Evolutionary conservation across 1,139 yeast genomes (phyloP), one percentile per base, ranked within the genome.

Genomic region (Yarrowia galli): DNA sequence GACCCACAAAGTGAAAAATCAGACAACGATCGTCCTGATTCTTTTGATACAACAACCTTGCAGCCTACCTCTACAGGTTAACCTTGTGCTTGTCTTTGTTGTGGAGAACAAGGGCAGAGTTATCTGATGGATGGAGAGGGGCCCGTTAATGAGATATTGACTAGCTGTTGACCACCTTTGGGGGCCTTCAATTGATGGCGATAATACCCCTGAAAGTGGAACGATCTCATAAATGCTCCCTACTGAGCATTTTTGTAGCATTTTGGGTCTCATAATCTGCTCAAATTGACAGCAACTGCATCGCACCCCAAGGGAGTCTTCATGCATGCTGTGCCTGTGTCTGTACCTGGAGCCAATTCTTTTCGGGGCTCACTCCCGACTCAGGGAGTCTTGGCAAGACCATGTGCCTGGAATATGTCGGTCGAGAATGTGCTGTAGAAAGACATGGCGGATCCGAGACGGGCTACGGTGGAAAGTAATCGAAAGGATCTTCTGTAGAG

Each of bases 301-400:
- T 49, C 56, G 3, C 40, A 32, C 56, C 40, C 40, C 56, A 32
- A 49, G 40, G 18, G 53, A 16, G 49, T 25, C 35, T 35, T 36
- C 40, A 40, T 54, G 61, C 61, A 40, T 36, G 23, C 23, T 18
- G 36, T 40, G 28, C 61, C 36, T 35, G 46, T 36, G 36, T n/a
- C 61, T 54, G 61, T 54, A 40, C 61, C 61, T 54, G 61, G 61
- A 54, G 61, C 61, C 46, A 54, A 16, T 23, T 23, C 15, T 15
- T 8, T 20, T 51, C 58, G 42, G 42, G 18, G 28, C 40, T 35
- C 28, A 22, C 45, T 53, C 38, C 60, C 45, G 45, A 38, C 48
- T 54, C 46, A 54, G 61, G 61, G 61, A 54, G 46, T 23, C 61
- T 54, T 54, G 61, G 61, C 61, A 6, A 16, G 12, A 12, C 36